Conservation (phyloP, 2,329 filamentous ascomycete genomes). For the Pseudocercospora macadamiae region DNA sequence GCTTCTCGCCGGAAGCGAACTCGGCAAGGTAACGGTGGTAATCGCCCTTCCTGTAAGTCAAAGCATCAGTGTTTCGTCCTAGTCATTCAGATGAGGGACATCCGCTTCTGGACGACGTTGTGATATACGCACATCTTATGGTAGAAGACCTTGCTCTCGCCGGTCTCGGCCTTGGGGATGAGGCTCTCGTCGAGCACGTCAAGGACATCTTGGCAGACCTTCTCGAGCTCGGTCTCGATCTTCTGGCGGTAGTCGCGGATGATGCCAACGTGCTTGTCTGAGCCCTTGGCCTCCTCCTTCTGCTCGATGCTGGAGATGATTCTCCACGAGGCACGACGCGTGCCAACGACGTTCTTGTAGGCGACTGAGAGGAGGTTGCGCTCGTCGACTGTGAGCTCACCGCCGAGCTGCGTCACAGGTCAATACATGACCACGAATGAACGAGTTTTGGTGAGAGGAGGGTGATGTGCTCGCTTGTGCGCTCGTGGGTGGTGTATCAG, state of each 20-base stretch:
- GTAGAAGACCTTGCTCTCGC: slow-evolving; percentile 99
- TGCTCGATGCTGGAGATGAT: slow-evolving; percentile 99
- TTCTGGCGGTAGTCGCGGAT: slow-evolving; percentile 98
- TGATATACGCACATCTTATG: slow-evolving; percentile 87
- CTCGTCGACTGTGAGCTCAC: slow-evolving; percentile 70
- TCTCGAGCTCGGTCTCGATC: slow-evolving; percentile 96
- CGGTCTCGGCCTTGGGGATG: slow-evolving; percentile 93
- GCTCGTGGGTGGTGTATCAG: slow-evolving; percentile 13
- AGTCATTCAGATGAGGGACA: neutral
- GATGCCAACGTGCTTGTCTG: slow-evolving; percentile 88
- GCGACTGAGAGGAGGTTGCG: slow-evolving; percentile 95
- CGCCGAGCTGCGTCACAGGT: slow-evolving; percentile 56
- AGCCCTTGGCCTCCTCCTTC: slow-evolving; percentile 99
- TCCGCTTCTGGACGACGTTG: neutral
- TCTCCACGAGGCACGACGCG: slow-evolving; percentile 96
- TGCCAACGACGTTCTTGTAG: slow-evolving; percentile 99
- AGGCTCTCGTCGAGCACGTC: slow-evolving; percentile 90
- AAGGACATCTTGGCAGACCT: slow-evolving; percentile 97
- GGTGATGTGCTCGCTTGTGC: slow-evolving; percentile 7
- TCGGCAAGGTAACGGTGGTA: slow-evolving; percentile 95
- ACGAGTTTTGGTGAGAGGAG: neutral
- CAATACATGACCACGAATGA: slow-evolving; percentile 8
- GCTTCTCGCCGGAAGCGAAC: slow-evolving; percentile 90
- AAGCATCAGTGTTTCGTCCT: neutral
- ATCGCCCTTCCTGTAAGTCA: slow-evolving; percentile 81